Evolutionary conservation across 2,329 filamentous ascomycete genomes (phyloP).

Genomic region (Trichophyton mentagrophytes): DNA sequence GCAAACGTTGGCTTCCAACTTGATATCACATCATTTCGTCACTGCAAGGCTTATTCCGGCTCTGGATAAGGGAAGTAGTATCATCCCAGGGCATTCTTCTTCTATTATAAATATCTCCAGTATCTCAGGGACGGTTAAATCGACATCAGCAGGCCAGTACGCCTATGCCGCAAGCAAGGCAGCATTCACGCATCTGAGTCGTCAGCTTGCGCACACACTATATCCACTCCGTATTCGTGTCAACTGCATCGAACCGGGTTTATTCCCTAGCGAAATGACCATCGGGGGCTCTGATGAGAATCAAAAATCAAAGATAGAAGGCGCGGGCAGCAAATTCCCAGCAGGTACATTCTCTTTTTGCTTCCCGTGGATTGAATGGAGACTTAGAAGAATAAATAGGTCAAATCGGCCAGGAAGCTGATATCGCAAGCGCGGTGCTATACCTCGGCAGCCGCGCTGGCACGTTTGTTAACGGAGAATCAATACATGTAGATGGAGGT

Average conservation of each 20-base stretch:
- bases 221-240: constrained; percentile 44
- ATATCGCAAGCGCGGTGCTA: constrained; percentile 43
- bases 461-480: constrained; percentile 40
- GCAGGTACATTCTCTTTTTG: constrained; percentile 21
- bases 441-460: constrained; percentile 35
- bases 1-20: not conserved
- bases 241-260: constrained; percentile 45
- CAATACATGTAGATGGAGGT: constrained; percentile 23
- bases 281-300: constrained; percentile 38
- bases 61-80: constrained; percentile 36
- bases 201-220: constrained; percentile 43
- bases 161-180: constrained; percentile 42
- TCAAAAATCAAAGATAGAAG: constrained; percentile 44
- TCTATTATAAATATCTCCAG: constrained; percentile 43
- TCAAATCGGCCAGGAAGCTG: constrained; percentile 43
- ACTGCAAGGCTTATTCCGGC: constrained; percentile 44
- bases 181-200: constrained; percentile 40
- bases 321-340: constrained; percentile 38
- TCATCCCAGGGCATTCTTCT: constrained; percentile 37
- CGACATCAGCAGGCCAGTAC: constrained; percentile 39
- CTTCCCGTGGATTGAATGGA: not conserved
- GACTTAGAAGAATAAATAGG: constrained; percentile 9
- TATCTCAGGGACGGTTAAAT: constrained; percentile 42
- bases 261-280: constrained; percentile 49
- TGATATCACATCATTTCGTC: constrained; percentile 36